Conservation (phyloP, 2,329 filamentous ascomycete species). For the Gyromitra esculenta region DNA sequence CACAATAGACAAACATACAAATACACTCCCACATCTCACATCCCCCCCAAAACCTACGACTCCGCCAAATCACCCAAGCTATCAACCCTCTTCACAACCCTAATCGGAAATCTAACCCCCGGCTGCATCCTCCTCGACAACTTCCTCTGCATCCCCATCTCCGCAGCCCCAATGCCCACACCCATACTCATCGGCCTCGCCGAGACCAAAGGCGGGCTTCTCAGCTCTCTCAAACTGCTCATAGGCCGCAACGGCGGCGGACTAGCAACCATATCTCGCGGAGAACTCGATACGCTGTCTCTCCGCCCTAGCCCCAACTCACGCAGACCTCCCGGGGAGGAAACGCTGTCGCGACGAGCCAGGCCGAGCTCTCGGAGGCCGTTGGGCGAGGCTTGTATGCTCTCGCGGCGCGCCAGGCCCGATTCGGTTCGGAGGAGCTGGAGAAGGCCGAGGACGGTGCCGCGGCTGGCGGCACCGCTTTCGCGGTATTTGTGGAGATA, state of each 20-base stretch:
- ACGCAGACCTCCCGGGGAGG: conserved; percentile 42
- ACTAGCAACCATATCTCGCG: conserved; percentile 14
- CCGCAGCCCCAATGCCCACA: not conserved
- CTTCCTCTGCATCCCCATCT: conserved; percentile 39
- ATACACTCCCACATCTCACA: conserved; percentile 35
- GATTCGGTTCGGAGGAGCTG: conserved; percentile 32
- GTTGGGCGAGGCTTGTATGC: conserved; percentile 8
- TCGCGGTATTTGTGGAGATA: conserved; percentile 45
- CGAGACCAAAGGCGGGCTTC: conserved; percentile 27
- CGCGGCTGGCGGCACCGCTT: conserved; percentile 38
- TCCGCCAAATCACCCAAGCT: conserved; percentile 34
- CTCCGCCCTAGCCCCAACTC: conserved; percentile 28
- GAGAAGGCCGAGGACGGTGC: conserved; percentile 35
- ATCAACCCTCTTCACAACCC: conserved; percentile 35
- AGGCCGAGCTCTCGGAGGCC: conserved; percentile 24
- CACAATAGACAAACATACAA: conserved; percentile 14
- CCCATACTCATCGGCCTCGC: conserved; percentile 32
- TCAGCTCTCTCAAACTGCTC: conserved; percentile 27
- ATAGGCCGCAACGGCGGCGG: conserved; percentile 23
- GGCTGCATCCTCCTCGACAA: conserved; percentile 33
- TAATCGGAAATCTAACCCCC: conserved; percentile 40
- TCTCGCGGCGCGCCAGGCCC: conserved; percentile 7
- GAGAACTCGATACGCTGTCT: conserved; percentile 25
- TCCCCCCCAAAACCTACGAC: conserved; percentile 30
- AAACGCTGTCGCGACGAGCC: conserved; percentile 20